phyloP scores from a whole-genome alignment of 306 rosid species.

The Citrullus mucosospermus region DNA sequence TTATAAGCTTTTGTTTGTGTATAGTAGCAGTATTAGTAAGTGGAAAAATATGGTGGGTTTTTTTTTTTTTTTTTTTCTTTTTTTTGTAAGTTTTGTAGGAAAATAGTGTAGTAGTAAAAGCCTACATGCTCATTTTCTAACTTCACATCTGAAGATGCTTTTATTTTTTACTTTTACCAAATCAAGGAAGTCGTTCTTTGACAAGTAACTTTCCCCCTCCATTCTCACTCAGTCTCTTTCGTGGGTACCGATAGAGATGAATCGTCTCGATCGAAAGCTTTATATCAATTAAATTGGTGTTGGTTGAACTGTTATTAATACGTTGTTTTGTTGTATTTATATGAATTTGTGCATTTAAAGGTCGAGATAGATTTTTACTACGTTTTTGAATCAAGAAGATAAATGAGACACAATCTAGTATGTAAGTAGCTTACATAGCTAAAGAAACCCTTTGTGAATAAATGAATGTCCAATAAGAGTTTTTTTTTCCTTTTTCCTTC shows the following conservation, averaged over 20 bases:
- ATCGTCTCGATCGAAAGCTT: neutral
- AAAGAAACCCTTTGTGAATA: too few species aligned
- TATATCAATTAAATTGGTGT: neutral
- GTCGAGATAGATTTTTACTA: neutral
- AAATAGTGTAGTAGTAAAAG: conserved; percentile 22
- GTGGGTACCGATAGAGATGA: neutral
- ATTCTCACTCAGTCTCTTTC: neutral
- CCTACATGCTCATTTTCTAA: neutral
- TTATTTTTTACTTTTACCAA: neutral
- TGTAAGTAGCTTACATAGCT: too few species aligned
- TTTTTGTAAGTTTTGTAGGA: conserved; percentile 24
- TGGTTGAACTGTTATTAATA: neutral
- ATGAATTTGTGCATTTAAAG: neutral
- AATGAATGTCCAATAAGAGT: too few species aligned
- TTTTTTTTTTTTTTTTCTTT: neutral
- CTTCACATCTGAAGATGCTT: neutral
- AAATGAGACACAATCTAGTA: neutral
- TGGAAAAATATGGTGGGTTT: conserved; percentile 17
- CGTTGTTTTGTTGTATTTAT: neutral
- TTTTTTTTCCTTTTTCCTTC: neutral
- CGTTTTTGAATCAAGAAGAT: neutral
- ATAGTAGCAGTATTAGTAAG: conserved; percentile 23
- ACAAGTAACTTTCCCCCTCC: neutral
- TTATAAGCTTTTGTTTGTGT: conserved; percentile 41
- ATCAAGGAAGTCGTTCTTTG: neutral